A percentile compares a stretch with the other conserved stretches of the same genome.
Conservation (phyloP, 2,329 filamentous ascomycete species). For the Cercospora beticola region DNA sequence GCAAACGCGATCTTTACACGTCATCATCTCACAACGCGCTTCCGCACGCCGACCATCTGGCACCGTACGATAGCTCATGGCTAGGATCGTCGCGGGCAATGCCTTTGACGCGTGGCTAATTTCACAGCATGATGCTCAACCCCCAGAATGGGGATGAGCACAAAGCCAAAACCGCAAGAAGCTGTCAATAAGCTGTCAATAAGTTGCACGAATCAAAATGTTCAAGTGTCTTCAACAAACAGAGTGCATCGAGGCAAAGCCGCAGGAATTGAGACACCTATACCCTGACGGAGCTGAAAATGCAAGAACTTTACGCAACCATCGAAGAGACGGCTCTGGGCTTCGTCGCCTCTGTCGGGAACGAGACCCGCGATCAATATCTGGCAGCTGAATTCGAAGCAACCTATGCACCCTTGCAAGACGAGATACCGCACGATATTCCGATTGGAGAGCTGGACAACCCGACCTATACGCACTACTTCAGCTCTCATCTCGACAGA, state of each 20-base stretch:
- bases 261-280: background rate
- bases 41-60: background rate
- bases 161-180: background rate
- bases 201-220: background rate
- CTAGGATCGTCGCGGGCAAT: background rate
- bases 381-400: background rate
- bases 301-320: slow-evolving; percentile 9
- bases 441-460: slow-evolving; percentile 3
- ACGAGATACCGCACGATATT: background rate
- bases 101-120: background rate
- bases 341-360: slow-evolving; percentile 3
- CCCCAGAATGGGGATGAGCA: background rate
- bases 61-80: background rate
- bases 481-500: slow-evolving; percentile 4
- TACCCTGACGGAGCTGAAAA: background rate
- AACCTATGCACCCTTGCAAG: slow-evolving; percentile 6
- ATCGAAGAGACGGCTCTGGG: slow-evolving; percentile 9
- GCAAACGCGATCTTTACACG: background rate
- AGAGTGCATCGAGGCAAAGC: background rate
- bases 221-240: background rate
- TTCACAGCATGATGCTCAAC: background rate
- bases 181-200: background rate
- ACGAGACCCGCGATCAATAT: background rate
- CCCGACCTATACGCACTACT: slow-evolving; percentile 3
- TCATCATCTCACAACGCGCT: background rate